Evolutionary conservation across 768 basidiomycete genomes (phyloP).

Genomic region (Ramaria rubella): DNA sequence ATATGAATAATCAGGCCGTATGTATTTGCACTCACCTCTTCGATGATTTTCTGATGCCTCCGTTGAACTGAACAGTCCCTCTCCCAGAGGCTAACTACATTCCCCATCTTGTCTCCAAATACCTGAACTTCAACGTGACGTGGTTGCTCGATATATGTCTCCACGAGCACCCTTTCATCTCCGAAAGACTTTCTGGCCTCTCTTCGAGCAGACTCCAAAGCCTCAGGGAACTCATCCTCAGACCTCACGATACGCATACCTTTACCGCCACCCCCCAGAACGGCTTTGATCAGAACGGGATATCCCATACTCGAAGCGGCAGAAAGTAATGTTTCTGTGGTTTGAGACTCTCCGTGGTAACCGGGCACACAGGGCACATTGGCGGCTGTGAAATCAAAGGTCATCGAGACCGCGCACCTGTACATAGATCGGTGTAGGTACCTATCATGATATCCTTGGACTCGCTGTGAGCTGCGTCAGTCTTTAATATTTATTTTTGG

Average conservation of each 20-base stretch:
- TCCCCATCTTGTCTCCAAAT: constrained; percentile 78
- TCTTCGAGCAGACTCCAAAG: constrained; percentile 79
- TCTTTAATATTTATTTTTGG: background rate
- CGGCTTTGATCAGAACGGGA: constrained; percentile 93
- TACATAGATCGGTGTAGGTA: constrained; percentile 26
- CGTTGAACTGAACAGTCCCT: constrained; percentile 89
- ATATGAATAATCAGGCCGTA: background rate
- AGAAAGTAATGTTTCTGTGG: constrained; percentile 57
- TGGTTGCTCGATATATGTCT: constrained; percentile 82
- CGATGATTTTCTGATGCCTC: constrained; percentile 93
- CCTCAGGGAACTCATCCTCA: constrained; percentile 67
- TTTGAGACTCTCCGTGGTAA: constrained; percentile 83
- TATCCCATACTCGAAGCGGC: constrained; percentile 75
- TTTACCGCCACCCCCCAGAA: constrained; percentile 92
- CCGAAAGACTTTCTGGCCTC: constrained; percentile 87
- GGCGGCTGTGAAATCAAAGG: constrained; percentile 45
- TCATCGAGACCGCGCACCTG: background rate
- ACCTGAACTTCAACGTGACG: constrained; percentile 94
- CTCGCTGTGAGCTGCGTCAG: constrained; percentile 45
- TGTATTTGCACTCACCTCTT: constrained; percentile 49
- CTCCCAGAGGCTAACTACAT: constrained; percentile 91
- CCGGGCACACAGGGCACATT: constrained; percentile 92
- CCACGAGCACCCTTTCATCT: constrained; percentile 78
- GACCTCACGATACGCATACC: constrained; percentile 83
- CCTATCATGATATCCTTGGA: constrained; percentile 93